Evolutionary conservation across 495 filamentous ascomycete genomes (phyloP).

Genomic region (Tuber melanosporum): DNA sequence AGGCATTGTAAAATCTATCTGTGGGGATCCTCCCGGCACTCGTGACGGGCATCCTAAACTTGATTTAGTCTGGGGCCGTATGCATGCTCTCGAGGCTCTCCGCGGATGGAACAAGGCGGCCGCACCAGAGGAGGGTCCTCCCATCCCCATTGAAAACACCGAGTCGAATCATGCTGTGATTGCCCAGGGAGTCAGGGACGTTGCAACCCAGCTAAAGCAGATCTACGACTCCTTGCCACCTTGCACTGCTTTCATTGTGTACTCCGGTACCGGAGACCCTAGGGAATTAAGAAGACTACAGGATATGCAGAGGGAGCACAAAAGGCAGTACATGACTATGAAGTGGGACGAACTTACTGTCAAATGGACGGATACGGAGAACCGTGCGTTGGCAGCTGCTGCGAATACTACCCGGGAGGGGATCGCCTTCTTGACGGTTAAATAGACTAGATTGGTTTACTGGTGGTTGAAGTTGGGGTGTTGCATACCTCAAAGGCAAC

Average conservation of each 20-base stretch:
- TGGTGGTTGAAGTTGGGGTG: not conserved
- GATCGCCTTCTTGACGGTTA: constrained; percentile 75
- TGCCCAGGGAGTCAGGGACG: constrained; percentile 47
- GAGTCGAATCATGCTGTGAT: constrained; percentile 37
- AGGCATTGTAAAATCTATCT: constrained; percentile 59
- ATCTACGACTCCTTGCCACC: constrained; percentile 71
- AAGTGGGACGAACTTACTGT: constrained; percentile 85
- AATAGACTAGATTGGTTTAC: constrained; percentile 43
- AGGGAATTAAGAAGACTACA: constrained; percentile 68
- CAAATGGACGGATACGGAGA: constrained; percentile 85
- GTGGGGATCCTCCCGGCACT: constrained; percentile 59
- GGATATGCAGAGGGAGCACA: constrained; percentile 63
- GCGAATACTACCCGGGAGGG: constrained; percentile 64
- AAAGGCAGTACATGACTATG: constrained; percentile 66
- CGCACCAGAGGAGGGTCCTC: not conserved
- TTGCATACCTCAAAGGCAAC: not conserved
- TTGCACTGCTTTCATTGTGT: constrained; percentile 81
- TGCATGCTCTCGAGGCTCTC: constrained; percentile 74
- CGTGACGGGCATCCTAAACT: constrained; percentile 63
- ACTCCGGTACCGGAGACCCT: constrained; percentile 83
- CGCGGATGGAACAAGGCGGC: constrained; percentile 17
- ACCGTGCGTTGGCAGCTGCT: constrained; percentile 67
- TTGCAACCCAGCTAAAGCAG: constrained; percentile 54
- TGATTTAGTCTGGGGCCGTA: constrained; percentile 82
- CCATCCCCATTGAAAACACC: constrained; percentile 1